Percentiles rank a stretch among this genome's conserved stretches.
phyloP scores from a whole-genome alignment of 163 green algal species.

The Chloroidium sp. region DNA sequence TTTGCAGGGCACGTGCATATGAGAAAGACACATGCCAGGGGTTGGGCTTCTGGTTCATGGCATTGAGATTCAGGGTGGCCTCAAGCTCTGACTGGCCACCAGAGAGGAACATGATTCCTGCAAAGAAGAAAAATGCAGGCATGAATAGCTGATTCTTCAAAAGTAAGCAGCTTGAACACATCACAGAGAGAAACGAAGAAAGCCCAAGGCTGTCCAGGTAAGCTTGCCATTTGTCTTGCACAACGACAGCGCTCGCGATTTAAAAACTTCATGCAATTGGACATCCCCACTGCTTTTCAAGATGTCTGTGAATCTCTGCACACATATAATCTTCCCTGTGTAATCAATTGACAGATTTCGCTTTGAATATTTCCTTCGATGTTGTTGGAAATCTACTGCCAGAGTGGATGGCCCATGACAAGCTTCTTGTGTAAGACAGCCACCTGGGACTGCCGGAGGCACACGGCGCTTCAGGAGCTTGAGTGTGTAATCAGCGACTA shows the following conservation, averaged over 20 bases:
- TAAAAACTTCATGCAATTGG: no score
- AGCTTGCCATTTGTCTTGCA: no score
- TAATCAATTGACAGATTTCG: no score
- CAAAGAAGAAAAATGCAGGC: background rate
- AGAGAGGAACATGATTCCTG: constrained; percentile 88
- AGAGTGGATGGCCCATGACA: background rate
- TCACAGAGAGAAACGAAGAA: no score
- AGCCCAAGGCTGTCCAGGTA: no score
- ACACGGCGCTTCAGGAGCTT: constrained; percentile 93
- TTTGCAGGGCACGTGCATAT: constrained; percentile 79
- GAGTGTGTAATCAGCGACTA: constrained; percentile 90
- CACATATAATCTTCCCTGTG: no score
- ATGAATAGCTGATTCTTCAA: no score
- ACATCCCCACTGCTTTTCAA: no score
- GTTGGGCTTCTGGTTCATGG: constrained; percentile 85
- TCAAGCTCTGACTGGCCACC: constrained; percentile 81
- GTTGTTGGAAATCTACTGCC: background rate
- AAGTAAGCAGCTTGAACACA: no score
- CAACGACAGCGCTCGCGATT: no score
- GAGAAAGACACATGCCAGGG: constrained; percentile 90
- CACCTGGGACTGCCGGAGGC: constrained; percentile 85
- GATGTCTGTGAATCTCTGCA: no score
- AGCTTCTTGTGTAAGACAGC: background rate
- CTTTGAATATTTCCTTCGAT: no score
- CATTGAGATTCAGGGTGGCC: constrained; percentile 79